Conservation (phyloP, 2,329 filamentous ascomycete genomes). For the Ambrosiella xylebori region DNA sequence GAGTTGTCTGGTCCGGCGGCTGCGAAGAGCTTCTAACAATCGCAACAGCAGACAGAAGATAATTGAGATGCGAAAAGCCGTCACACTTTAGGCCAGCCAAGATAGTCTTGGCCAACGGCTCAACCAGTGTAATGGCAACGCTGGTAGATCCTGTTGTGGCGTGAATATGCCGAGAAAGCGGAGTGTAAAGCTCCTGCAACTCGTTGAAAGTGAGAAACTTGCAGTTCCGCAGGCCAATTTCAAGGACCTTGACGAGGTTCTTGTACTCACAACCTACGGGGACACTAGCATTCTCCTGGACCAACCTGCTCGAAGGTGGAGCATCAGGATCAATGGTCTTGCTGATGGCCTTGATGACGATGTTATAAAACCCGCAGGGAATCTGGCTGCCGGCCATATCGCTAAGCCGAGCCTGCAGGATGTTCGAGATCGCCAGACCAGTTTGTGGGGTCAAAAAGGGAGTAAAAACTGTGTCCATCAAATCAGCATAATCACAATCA, state of each 20-base stretch:
- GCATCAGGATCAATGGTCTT: not conserved
- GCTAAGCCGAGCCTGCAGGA: constrained; percentile 3
- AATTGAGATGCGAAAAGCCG: constrained; percentile 15
- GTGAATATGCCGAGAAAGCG: constrained; percentile 37
- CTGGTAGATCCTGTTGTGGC: constrained; percentile 51
- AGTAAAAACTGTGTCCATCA: constrained; percentile 34
- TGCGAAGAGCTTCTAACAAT: constrained; percentile 32
- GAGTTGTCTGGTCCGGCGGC: constrained; percentile 41
- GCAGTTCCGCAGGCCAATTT: constrained; percentile 37
- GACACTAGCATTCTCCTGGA: constrained; percentile 1
- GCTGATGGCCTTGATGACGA: not conserved
- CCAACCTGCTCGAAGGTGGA: not conserved
- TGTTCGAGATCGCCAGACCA: constrained; percentile 8
- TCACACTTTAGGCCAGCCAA: constrained; percentile 12
- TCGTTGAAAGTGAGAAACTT: constrained; percentile 28
- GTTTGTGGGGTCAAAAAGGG: constrained; percentile 41
- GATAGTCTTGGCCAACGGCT: constrained; percentile 44
- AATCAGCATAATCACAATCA: constrained; percentile 26
- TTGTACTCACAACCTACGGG: constrained; percentile 49
- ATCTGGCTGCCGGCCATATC: not conserved
- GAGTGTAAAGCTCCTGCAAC: constrained; percentile 39
- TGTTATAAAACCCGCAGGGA: constrained; percentile 4
- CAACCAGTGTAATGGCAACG: constrained; percentile 48
- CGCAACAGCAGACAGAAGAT: constrained; percentile 23
- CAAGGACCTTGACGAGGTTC: constrained; percentile 49